These are phyloP conservation scores for Silene uniflora DNA, from an alignment of 148 eudicot species.

Conservation along the genomic window DNA sequence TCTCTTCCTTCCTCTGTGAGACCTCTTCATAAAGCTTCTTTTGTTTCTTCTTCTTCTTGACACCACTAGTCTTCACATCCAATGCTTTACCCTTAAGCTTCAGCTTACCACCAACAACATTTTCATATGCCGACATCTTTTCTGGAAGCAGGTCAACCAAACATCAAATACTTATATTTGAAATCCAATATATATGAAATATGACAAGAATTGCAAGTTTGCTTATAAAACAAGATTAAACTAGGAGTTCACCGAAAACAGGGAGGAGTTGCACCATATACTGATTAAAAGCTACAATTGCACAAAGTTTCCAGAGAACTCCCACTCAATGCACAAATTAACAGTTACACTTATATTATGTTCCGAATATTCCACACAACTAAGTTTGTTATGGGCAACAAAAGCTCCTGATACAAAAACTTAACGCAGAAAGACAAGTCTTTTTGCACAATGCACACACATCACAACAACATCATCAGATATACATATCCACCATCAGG, in stretches of 20 bases:
- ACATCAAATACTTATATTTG: conserved; percentile 7
- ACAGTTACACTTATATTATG: background rate
- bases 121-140: conserved; percentile 70
- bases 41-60: conserved; percentile 81
- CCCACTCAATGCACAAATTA: background rate
- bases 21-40: conserved; percentile 47
- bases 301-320: background rate
- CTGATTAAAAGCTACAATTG: background rate
- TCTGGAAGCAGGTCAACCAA: conserved; percentile 23
- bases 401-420: no score
- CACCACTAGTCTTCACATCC: conserved; percentile 65
- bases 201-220: background rate
- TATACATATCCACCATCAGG: no score
- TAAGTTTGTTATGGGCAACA: no score
- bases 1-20: conserved; percentile 36
- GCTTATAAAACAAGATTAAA: background rate
- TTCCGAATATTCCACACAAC: background rate
- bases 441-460: no score
- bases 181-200: background rate
- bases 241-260: background rate
- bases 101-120: conserved; percentile 82
- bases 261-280: background rate
- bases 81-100: conserved; percentile 88
- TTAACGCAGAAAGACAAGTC: no score
- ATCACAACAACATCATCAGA: no score